Percentiles rank a stretch among this genome's conserved stretches.
Evolutionary conservation across 805 yeast species (phyloP).

Genomic region (Pichia cabralensis): DNA sequence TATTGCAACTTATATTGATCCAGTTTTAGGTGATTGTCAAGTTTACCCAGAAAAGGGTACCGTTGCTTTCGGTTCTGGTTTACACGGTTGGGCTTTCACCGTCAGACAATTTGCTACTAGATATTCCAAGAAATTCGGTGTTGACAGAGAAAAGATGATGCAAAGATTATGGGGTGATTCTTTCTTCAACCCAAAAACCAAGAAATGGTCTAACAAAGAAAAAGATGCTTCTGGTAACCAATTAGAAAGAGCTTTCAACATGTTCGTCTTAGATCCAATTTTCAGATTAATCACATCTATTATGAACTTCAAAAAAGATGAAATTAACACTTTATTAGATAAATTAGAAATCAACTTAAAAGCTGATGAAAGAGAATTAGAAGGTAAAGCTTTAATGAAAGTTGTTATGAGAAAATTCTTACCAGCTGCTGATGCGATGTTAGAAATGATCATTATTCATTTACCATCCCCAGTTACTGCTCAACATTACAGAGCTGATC

Average conservation of each 20-base stretch:
- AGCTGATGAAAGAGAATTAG: conserved; percentile 95
- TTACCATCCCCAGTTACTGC: conserved; percentile 99
- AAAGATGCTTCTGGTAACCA: conserved; percentile 92
- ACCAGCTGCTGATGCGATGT: conserved; percentile 99
- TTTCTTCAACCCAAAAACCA: conserved; percentile 99
- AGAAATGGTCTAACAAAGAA: conserved; percentile 96
- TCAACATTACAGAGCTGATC: conserved; percentile 97
- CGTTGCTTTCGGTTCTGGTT: conserved; percentile 99
- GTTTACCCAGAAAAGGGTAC: conserved; percentile 99
- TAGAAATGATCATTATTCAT: conserved; percentile 97
- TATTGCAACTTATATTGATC: conserved; percentile 90
- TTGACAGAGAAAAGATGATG: conserved; percentile 96
- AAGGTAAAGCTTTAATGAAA: conserved; percentile 97
- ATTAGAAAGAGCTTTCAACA: conserved; percentile 98
- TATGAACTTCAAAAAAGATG: conserved; percentile 99
- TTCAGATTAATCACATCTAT: conserved; percentile 93
- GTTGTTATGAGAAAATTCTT: conserved; percentile 99
- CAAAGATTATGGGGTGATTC: conserved; percentile 99
- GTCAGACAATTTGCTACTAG: conserved; percentile 96
- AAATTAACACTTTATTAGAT: conserved; percentile 82
- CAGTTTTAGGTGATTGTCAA: conserved; percentile 88
- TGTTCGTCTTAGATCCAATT: conserved; percentile 98
- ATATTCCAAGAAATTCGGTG: conserved; percentile 99
- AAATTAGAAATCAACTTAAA: conserved; percentile 91
- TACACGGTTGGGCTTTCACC: conserved; percentile 99